Evolutionary conservation across 78 protist genomes (phyloP), one percentile per base, ranked within the genome.

Genomic region (Dictyostelium purpureum): DNA sequence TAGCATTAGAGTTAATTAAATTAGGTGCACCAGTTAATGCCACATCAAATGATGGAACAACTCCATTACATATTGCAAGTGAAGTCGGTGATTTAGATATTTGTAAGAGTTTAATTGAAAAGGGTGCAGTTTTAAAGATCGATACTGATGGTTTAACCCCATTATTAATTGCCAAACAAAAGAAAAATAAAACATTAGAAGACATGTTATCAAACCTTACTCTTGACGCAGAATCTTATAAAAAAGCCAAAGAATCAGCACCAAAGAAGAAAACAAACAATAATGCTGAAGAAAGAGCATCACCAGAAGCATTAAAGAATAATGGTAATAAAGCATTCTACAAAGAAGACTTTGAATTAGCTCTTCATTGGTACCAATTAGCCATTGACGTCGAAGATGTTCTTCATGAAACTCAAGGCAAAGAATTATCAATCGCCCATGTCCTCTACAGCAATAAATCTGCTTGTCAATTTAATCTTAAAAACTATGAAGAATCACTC

Each of bases 361-460:
- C 90, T 21, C 61, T 71, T 42, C 76, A 83, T 56, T 83, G 90
- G 90, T 83, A 83, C 19, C 90, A 83, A 56, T 71, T 83, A 33
- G 90, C 90, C 10, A 52, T 57, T 14, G 80, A 71, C 19, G 90
- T 83, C 16, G 90, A 83, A 37, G 90, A 71, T 49, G 80, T 83
- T 7, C 65, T 51, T 18, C 7, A 43, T 31, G 90, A 83, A 42
- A 76, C 57, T 24, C n/a, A 24, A 6, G 43, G 31, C 14, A 63
- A 66, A 7, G 56, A 43, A 35, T 47, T 70, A 54, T 37, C 63
- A n/a, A 83, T 83, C 54, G 51, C 77, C 12, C 35, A 83, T 42
- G 57, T 43, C 28, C 52, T 83, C 38, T 70, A 42, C 21, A 83
- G 90, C 28, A 83, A 83, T 65, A 83, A 70, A 56, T 67, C 90